Base-by-base conservation (phyloP, 257 asterid genomes). In the Solanum sitiens region DNA sequence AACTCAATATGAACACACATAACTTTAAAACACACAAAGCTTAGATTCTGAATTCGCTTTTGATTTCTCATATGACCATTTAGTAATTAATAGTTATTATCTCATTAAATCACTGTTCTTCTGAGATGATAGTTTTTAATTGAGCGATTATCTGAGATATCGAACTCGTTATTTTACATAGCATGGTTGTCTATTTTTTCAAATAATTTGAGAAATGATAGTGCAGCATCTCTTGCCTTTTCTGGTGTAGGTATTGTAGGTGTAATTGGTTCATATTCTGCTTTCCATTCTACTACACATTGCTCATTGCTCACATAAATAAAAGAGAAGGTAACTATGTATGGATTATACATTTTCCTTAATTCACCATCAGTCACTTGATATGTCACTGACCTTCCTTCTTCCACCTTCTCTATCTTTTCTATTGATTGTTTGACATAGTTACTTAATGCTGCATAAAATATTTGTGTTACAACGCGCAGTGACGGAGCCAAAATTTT, bases 211-310 rank as follows among this genome's bases (percentile, higher is more conserved):
- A 84, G 37, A 32, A 84, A 65, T 67, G 71, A 20, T 14, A 84
- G 65, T 67, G 87, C 87, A n/a, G 87, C 87, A 84, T 84, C 79
- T 84, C 87, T 84, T 65, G 79, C 79, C 18, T 65, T 45, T 37
- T 59, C 56, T 37, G 87, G 87, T 63, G 59, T 47, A 23, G 61
- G 87, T 15, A 84, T 63, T 39, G 63, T 7, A 12, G 87, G 77
- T 37, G 87, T 4, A 15, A 84, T 27, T 63, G 40, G 77, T 40
- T 63, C 87, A 84, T 59, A 84, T 30, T 84, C 87, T 63, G 87
- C 74, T 63, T 35, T 63, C 77, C 87, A 84, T 39, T 84, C 20
- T 37, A 77, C 87, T 59, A 63, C 15, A 63, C 87, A 84, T 63
- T 63, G 25, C 14, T 68, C 44, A 59, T 63, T 42, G 53, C 27